Evolutionary conservation across 148 eudicot species (phyloP).

Genomic region (Persicaria maculosa): DNA sequence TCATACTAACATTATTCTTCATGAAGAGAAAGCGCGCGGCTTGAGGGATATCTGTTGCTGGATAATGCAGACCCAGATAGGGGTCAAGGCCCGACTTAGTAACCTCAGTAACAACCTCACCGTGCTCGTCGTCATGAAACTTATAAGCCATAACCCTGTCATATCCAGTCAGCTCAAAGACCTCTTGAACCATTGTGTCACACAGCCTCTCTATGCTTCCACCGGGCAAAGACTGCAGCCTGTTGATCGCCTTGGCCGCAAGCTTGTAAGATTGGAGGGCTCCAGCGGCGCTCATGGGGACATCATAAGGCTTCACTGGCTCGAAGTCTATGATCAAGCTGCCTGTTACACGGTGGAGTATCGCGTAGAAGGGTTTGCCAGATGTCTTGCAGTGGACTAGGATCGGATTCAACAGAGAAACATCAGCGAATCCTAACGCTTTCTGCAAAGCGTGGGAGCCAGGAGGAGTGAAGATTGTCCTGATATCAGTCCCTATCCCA

Average conservation of each 20-base stretch:
- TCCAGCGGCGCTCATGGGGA: constrained; percentile 91
- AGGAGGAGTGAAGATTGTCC: constrained; percentile 67
- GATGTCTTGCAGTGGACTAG: constrained; percentile 86
- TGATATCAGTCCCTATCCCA: constrained; percentile 72
- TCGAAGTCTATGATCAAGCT: constrained; percentile 82
- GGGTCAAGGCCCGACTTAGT: constrained; percentile 82
- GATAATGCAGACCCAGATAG: constrained; percentile 85
- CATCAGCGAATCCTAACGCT: constrained; percentile 79
- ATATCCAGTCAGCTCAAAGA: constrained; percentile 86
- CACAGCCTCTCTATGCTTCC: constrained; percentile 70
- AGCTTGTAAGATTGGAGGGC: constrained; percentile 92
- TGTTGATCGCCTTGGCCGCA: constrained; percentile 80
- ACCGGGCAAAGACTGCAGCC: constrained; percentile 71
- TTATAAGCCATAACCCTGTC: constrained; percentile 91
- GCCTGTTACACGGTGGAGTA: constrained; percentile 78
- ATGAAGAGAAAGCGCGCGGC: constrained; percentile 84
- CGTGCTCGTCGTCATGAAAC: constrained; percentile 97
- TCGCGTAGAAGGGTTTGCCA: constrained; percentile 91
- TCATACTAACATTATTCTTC: constrained; percentile 92
- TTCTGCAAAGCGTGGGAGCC: constrained; percentile 73
- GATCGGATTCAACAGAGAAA: constrained; percentile 76
- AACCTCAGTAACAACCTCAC: constrained; percentile 78
- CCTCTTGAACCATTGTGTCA: constrained; percentile 90
- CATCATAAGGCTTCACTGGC: constrained; percentile 89
- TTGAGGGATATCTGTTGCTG: constrained; percentile 95